Evolutionary conservation across 257 asterid genomes (phyloP).

Genomic region (Mitragyna speciosa): DNA sequence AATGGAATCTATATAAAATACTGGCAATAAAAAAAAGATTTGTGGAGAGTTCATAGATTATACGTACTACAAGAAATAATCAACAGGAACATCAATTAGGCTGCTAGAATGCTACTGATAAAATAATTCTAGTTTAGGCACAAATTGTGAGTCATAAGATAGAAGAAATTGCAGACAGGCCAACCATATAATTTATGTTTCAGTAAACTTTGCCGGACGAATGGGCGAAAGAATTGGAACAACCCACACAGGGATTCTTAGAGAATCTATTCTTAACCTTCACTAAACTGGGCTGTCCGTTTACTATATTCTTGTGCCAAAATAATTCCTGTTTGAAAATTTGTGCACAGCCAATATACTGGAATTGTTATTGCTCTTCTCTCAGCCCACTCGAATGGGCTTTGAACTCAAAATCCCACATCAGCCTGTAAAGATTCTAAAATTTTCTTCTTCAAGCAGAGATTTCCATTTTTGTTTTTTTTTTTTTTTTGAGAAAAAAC

Average conservation of each 20-base stretch:
- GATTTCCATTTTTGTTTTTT: no score
- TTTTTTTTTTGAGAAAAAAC: no score
- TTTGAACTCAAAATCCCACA: background rate
- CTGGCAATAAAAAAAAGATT: no score
- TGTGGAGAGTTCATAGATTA: no score
- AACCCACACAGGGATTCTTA: no score
- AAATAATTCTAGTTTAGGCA: background rate
- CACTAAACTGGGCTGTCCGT: background rate
- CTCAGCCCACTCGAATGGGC: background rate
- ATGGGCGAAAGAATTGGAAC: background rate
- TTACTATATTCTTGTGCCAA: background rate
- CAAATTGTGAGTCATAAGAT: background rate
- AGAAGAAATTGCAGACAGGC: background rate
- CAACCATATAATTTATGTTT: background rate
- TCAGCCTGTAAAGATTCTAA: background rate
- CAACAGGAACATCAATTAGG: background rate
- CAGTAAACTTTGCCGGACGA: conserved; percentile 13
- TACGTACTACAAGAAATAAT: background rate
- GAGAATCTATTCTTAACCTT: no score
- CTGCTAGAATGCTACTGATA: background rate
- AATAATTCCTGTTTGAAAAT: no score
- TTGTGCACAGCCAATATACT: no score
- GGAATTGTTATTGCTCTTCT: no score
- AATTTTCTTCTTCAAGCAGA: no score
- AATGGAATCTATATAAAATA: background rate